phyloP scores from a whole-genome alignment of 768 basidiomycete species.

The Ramaria sp. region DNA sequence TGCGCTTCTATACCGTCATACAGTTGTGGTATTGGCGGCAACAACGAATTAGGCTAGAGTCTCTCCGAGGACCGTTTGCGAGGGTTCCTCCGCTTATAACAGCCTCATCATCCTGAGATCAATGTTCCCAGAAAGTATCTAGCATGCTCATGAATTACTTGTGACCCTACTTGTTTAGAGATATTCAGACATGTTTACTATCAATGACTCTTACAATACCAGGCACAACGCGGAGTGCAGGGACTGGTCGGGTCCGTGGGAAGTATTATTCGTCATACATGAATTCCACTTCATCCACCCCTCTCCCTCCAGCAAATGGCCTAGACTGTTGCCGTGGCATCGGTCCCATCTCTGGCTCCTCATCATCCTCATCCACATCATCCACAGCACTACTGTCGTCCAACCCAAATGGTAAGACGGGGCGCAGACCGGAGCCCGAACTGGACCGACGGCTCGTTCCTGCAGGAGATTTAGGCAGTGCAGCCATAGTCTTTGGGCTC shows the following conservation, averaged over 20 bases:
- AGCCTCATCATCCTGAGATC: neutral
- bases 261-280: slow-evolving; percentile 10
- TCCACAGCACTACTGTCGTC: slow-evolving; percentile 64
- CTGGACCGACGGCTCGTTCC: slow-evolving; percentile 66
- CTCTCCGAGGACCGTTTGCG: slow-evolving; percentile 5
- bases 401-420: slow-evolving; percentile 67
- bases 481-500: slow-evolving; percentile 92
- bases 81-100: slow-evolving; percentile 1
- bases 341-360: slow-evolving; percentile 62
- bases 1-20: slow-evolving; percentile 1
- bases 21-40: slow-evolving; percentile 3
- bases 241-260: neutral
- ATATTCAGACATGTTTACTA: neutral
- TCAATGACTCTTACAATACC: neutral
- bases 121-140: neutral
- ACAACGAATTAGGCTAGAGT: neutral
- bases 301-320: slow-evolving; percentile 48
- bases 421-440: slow-evolving; percentile 74
- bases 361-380: slow-evolving; percentile 46
- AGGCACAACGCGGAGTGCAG: neutral
- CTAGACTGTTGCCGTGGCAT: slow-evolving; percentile 63
- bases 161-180: neutral
- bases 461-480: slow-evolving; percentile 84
- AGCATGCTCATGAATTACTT: neutral
- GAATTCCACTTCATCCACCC: slow-evolving; percentile 82